Evolutionary conservation across 129 eudicot genomes (phyloP).

Genomic region (Daucus carota): DNA sequence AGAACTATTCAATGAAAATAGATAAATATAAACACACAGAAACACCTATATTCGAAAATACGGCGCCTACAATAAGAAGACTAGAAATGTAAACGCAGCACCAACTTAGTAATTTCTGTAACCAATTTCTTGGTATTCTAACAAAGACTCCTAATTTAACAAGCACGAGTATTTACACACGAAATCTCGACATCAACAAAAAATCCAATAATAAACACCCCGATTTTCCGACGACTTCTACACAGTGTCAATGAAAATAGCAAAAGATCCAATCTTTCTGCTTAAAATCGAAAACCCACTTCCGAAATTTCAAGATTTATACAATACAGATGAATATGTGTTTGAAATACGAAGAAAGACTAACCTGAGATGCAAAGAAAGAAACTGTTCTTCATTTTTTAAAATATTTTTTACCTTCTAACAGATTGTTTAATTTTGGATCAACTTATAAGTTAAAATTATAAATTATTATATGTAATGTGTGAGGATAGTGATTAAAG

Average conservation of each 20-base stretch:
- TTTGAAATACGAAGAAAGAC: background rate
- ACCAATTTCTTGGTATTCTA: background rate
- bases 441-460: background rate
- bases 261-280: background rate
- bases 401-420: too few relatives aligned
- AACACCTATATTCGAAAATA: background rate
- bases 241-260: background rate
- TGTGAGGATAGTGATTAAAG: background rate
- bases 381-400: background rate
- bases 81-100: slow-evolving; percentile 5
- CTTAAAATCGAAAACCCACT: background rate
- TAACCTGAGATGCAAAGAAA: slow-evolving; percentile 2
- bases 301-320: background rate
- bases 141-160: background rate
- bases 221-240: background rate
- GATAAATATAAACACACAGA: background rate
- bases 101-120: background rate
- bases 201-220: background rate
- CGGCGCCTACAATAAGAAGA: background rate
- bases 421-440: background rate
- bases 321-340: background rate
- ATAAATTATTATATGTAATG: too few relatives aligned
- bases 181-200: background rate
- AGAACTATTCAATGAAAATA: slow-evolving; percentile 3
- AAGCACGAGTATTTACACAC: background rate